These are phyloP conservation scores for Ceratobasidium papillatum DNA, from an alignment of 1,284 basidiomycete genomes.

Conservation along the genomic window DNA sequence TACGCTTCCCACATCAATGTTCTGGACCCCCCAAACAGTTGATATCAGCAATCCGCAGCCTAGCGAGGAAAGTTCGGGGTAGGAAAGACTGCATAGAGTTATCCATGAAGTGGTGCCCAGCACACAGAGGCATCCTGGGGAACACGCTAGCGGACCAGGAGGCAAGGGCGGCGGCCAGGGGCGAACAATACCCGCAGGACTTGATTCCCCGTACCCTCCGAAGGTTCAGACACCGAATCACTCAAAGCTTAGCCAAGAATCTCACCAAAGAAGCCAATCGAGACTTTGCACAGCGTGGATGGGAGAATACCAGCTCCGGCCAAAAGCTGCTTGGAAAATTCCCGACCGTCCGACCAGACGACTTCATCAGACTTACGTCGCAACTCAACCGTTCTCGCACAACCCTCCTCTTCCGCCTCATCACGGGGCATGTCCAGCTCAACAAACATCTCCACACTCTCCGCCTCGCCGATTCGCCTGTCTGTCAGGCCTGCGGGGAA, in stretches of 20 bases:
- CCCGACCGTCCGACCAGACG: not conserved
- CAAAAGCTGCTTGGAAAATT: not conserved
- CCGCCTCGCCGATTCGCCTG: not conserved
- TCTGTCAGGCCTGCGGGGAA: not conserved
- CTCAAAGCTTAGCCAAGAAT: not conserved
- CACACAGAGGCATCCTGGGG: no score
- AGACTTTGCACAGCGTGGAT: not conserved
- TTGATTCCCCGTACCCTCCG: no score
- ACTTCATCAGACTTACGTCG: not conserved
- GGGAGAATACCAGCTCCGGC: not conserved
- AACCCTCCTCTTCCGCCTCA: slow-evolving; percentile 8
- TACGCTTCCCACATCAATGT: slow-evolving; percentile 64
- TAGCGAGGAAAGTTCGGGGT: no score
- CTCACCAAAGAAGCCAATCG: not conserved
- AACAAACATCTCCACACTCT: not conserved
- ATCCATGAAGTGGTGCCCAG: no score
- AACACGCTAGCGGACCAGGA: no score
- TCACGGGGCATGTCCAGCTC: slow-evolving; percentile 14
- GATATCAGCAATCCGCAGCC: no score
- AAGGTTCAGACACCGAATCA: no score
- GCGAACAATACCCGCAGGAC: no score
- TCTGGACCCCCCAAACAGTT: no score
- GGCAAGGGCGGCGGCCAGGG: no score
- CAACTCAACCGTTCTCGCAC: not conserved
- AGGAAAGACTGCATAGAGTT: no score